A percentile compares a stretch with the other conserved stretches of the same genome.
These are phyloP conservation scores for Gamsiella multidivaricata DNA, from an alignment of 192 early-diverging fungal species.

Conservation along the genomic window DNA sequence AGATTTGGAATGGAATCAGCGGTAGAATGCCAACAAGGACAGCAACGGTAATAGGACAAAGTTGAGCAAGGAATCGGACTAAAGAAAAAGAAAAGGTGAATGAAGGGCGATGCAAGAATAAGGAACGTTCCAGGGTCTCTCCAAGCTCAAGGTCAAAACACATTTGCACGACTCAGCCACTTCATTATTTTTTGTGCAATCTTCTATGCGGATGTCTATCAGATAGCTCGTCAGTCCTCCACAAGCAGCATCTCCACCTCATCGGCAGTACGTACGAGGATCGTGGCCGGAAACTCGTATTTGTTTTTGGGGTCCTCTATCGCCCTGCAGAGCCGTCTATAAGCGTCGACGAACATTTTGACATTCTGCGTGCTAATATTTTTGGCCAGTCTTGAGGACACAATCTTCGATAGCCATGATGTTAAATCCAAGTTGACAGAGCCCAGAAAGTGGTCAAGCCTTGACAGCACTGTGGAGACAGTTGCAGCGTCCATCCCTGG, in stretches of 20 bases:
- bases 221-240: slow-evolving; percentile 28
- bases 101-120: not conserved
- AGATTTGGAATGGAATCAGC: too few species aligned
- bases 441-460: slow-evolving; percentile 76
- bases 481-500: slow-evolving; percentile 63
- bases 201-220: slow-evolving; percentile 3
- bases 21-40: not conserved
- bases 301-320: slow-evolving; percentile 69
- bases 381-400: slow-evolving; percentile 61
- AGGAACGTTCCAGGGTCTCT: not conserved
- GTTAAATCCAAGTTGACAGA: slow-evolving; percentile 66
- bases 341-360: slow-evolving; percentile 71
- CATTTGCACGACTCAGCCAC: not conserved
- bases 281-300: slow-evolving; percentile 71
- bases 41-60: not conserved
- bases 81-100: not conserved
- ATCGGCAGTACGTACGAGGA: slow-evolving; percentile 73
- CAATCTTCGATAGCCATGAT: slow-evolving; percentile 61
- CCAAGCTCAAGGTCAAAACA: not conserved
- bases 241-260: slow-evolving; percentile 79
- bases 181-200: not conserved
- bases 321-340: slow-evolving; percentile 61
- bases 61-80: not conserved
- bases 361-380: slow-evolving; percentile 63
- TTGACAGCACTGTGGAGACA: slow-evolving; percentile 63